Evolutionary conservation across 2,329 filamentous ascomycete species (phyloP).

Genomic region (Ciborinia camelliae): DNA sequence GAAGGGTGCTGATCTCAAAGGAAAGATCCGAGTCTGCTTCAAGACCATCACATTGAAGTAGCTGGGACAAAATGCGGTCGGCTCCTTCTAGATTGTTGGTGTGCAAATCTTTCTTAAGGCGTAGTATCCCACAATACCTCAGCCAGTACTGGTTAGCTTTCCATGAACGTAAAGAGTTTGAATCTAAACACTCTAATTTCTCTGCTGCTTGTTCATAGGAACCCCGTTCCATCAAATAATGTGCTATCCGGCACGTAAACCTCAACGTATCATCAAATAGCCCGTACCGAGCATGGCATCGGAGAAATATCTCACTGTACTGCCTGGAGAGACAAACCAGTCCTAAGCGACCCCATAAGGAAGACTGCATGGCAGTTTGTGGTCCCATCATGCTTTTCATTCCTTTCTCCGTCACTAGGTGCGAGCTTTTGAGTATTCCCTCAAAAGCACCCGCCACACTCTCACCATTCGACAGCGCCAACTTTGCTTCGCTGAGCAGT

Average conservation of each 20-base stretch:
- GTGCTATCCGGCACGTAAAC: slow-evolving; percentile 67
- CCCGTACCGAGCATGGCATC: slow-evolving; percentile 62
- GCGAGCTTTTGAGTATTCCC: slow-evolving; percentile 75
- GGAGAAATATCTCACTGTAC: slow-evolving; percentile 70
- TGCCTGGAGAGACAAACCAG: slow-evolving; percentile 52
- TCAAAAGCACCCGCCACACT: slow-evolving; percentile 65
- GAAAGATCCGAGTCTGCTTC: slow-evolving; percentile 56
- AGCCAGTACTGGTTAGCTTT: slow-evolving; percentile 74
- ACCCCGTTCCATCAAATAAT: slow-evolving; percentile 63
- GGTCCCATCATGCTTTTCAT: slow-evolving; percentile 70
- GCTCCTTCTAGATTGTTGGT: slow-evolving; percentile 54
- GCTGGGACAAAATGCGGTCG: slow-evolving; percentile 53
- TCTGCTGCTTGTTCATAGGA: slow-evolving; percentile 65
- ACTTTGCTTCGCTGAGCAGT: slow-evolving; percentile 79
- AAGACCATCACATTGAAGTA: slow-evolving; percentile 42
- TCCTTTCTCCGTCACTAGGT: slow-evolving; percentile 74
- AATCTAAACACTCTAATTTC: slow-evolving; percentile 57
- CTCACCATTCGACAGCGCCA: slow-evolving; percentile 69
- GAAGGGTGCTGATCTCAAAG: slow-evolving; percentile 55
- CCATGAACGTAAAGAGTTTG: slow-evolving; percentile 64
- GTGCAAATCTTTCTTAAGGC: slow-evolving; percentile 60
- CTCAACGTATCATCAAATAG: slow-evolving; percentile 77
- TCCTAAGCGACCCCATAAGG: slow-evolving; percentile 75
- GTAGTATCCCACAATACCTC: slow-evolving; percentile 64
- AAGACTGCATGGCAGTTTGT: slow-evolving; percentile 67